Percentiles rank a stretch among this genome's conserved stretches.
Conservation (phyloP, 306 rosid species). For the Biancaea sappan region DNA sequence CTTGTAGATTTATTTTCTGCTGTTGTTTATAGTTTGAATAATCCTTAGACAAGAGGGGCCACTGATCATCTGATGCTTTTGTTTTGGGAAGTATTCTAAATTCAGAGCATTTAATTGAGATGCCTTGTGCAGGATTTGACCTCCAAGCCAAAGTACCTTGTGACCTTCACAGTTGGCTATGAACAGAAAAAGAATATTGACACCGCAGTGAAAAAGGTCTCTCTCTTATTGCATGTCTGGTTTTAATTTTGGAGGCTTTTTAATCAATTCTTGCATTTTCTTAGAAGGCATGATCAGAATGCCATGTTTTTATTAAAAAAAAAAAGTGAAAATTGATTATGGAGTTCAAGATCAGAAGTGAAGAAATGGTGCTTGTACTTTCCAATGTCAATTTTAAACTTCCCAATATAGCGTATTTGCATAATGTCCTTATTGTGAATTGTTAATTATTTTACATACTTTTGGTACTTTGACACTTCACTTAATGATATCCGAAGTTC, state of each 20-base stretch:
- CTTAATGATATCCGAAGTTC: neutral
- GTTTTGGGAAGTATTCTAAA: conserved; percentile 21
- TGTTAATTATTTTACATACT: neutral
- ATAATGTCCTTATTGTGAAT: neutral
- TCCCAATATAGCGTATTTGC: neutral
- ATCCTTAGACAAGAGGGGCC: conserved; percentile 18
- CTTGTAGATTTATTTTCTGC: conserved; percentile 31
- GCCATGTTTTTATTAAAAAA: neutral
- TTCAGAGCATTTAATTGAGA: conserved; percentile 41
- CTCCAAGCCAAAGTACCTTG: conserved; percentile 82
- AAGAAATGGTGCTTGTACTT: neutral
- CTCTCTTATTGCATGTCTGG: neutral
- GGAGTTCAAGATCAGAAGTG: neutral
- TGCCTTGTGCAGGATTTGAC: conserved; percentile 78
- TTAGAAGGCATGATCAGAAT: neutral
- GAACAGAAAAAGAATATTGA: conserved; percentile 77
- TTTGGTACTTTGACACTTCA: neutral
- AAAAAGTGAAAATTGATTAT: neutral
- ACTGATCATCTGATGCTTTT: conserved; percentile 8
- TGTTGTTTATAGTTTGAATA: conserved; percentile 18
- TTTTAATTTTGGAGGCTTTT: neutral
- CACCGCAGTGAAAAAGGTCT: conserved; percentile 91
- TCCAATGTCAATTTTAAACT: neutral
- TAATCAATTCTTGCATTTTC: neutral
- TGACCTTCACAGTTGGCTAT: conserved; percentile 92